Conservation (phyloP, 108 stramenopile species). For the Licmophora abbreviata region DNA sequence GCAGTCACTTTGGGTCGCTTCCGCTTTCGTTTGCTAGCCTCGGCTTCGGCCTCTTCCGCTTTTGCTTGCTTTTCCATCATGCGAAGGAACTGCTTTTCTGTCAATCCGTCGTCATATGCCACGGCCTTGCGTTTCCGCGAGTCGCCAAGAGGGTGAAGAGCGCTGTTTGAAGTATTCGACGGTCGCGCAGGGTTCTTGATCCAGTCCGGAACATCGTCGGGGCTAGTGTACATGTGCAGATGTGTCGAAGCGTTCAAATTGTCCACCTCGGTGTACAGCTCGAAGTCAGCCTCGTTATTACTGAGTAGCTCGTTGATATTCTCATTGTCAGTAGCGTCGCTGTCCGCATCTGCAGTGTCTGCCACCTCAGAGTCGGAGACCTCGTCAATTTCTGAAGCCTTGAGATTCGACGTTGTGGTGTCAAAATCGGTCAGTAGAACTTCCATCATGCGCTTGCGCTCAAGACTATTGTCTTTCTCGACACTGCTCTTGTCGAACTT, state of each 20-base stretch:
- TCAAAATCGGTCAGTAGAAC: conserved; percentile 77
- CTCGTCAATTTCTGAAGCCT: conserved; percentile 8
- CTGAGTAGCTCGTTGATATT: conserved; percentile 83
- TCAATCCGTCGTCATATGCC: conserved; percentile 87
- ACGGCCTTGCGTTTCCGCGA: conserved; percentile 61
- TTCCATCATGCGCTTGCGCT: conserved; percentile 82
- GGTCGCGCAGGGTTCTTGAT: conserved; percentile 35
- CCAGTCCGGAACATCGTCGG: conserved; percentile 76
- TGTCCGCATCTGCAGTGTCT: conserved; percentile 39
- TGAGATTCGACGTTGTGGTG: conserved; percentile 38
- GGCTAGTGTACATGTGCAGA: conserved; percentile 38
- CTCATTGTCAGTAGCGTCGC: conserved; percentile 17
- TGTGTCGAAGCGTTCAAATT: conserved; percentile 8
- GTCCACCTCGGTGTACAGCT: conserved; percentile 80
- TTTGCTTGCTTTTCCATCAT: conserved; percentile 79
- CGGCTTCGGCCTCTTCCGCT: conserved; percentile 34
- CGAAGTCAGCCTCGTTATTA: conserved; percentile 83
- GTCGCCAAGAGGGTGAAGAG: conserved; percentile 12
- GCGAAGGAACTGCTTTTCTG: conserved; percentile 87
- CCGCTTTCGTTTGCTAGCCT: conserved; percentile 22
- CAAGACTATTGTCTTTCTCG: conserved; percentile 71
- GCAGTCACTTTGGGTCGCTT: conserved; percentile 16
- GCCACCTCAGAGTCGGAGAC: conserved; percentile 8
- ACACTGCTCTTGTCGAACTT: conserved; percentile 84
- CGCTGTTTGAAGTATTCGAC: background rate